Percentiles rank a stretch among this genome's conserved stretches.
Conservation (phyloP, 116 monocot genomes). For the Trichopus zeylanicus region DNA sequence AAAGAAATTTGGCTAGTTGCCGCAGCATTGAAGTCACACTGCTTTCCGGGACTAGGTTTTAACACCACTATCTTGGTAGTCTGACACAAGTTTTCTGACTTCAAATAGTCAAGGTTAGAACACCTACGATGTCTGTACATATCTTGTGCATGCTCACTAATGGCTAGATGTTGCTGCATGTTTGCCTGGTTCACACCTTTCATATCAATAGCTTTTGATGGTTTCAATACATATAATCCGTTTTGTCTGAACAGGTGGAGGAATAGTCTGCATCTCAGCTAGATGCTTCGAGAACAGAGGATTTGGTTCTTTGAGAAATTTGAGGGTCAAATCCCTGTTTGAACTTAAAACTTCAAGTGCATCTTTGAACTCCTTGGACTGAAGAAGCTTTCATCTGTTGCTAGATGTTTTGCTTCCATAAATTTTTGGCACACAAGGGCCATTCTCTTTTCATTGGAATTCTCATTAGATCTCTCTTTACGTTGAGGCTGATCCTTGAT, state of each 20-base stretch:
- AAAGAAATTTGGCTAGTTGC: conserved; percentile 6
- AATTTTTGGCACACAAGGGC: conserved; percentile 83
- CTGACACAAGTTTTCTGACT: conserved; percentile 36
- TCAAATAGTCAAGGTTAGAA: conserved; percentile 18
- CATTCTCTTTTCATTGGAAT: conserved; percentile 43
- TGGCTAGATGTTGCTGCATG: conserved; percentile 5
- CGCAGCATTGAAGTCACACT: conserved; percentile 15
- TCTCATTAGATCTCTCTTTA: conserved; percentile 18
- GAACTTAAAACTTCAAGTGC: conserved; percentile 81
- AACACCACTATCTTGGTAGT: conserved; percentile 90
- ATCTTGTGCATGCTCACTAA: conserved; percentile 5
- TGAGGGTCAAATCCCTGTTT: conserved; percentile 74
- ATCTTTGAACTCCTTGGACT: conserved; percentile 80
- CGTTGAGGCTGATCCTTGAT: conserved; percentile 16
- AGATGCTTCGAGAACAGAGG: conserved; percentile 43
- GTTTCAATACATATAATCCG: conserved; percentile 77
- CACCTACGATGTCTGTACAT: conserved; percentile 15
- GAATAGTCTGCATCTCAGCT: conserved; percentile 14
- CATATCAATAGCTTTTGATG: conserved; percentile 40
- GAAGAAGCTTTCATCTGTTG: conserved; percentile 61
- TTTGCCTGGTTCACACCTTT: conserved; percentile 15
- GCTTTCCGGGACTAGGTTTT: conserved; percentile 62
- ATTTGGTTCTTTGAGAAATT: conserved; percentile 84
- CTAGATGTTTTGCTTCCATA: conserved; percentile 77
- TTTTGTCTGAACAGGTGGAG: conserved; percentile 27